Evolutionary conservation across 2,329 filamentous ascomycete species (phyloP), one percentile per base, ranked within the genome.

Genomic region (Fusarium caatingaense): DNA sequence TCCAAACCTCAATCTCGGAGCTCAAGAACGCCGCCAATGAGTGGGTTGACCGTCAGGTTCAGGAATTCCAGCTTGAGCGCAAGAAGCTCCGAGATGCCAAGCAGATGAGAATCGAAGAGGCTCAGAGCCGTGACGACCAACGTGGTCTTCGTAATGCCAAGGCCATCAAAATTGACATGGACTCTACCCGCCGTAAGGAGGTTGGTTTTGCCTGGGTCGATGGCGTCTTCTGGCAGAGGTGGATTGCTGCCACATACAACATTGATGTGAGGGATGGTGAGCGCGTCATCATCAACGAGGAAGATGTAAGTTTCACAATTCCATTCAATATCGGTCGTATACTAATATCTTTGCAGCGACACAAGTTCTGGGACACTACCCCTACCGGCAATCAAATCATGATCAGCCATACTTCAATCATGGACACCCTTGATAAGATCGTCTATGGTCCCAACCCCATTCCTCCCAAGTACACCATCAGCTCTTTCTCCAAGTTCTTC

Each of bases 201-300:
- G 94, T 98, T 44, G 89, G 89, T 11, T 99, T 99, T 80, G 96
- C 96, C 15, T 99, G 96, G 96, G 93, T 98, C 15, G 96, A 99
- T 78, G 94, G 94, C 53, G 88, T 93, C 10, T 98, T 98, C 80
- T 99, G 96, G 96, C 94, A 98, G 80, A 89, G 95, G 67, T 99
- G 96, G 96, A 89, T 99, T 70, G 88, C 92, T 72, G 94, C 91
- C n/a, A 98, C 95, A 0, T 99, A 97, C 77, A 95, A 95, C 57
- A 92, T 98, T 72, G 92, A 97, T 74, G 90, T 96, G 66, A 90
- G 88, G 76, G 90, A 96, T 68, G 94, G 95, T 49, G 96, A 98
- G 80, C 89, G 93, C 68, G 93, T 99, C 58, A 92, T 99, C 63
- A 96, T 99, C 82, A 98, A 98, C 73, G 96, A 99, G 75, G 93